phyloP scores from a whole-genome alignment of 2,329 filamentous ascomycete species.

The Fusarium sambucinum region DNA sequence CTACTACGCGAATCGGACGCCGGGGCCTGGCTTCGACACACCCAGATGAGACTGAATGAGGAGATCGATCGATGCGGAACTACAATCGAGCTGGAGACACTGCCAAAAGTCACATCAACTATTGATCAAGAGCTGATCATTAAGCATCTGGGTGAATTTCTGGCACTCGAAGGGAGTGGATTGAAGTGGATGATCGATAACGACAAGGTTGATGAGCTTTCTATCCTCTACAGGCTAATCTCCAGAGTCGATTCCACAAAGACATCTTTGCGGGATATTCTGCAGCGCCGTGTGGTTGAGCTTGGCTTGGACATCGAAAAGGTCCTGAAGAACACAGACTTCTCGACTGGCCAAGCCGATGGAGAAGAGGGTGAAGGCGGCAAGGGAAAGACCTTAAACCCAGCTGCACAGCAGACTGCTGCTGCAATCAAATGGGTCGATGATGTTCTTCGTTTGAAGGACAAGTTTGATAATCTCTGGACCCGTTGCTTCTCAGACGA shows the following conservation, averaged over 20 bases:
- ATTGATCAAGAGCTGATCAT: slow-evolving; percentile 85
- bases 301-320: slow-evolving; percentile 88
- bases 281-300: slow-evolving; percentile 81
- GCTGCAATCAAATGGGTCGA: slow-evolving; percentile 96
- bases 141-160: slow-evolving; percentile 81
- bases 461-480: slow-evolving; percentile 89
- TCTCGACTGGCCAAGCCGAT: slow-evolving; percentile 58
- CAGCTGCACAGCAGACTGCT: slow-evolving; percentile 81
- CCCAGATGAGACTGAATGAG: slow-evolving; percentile 79
- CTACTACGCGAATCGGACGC: slow-evolving; percentile 84
- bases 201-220: slow-evolving; percentile 81
- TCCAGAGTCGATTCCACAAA: slow-evolving; percentile 82
- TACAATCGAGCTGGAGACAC: slow-evolving; percentile 79
- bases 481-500: slow-evolving; percentile 78
- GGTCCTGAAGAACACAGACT: slow-evolving; percentile 66
- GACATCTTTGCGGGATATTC: slow-evolving; percentile 72
- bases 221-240: slow-evolving; percentile 84
- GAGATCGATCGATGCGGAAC: slow-evolving; percentile 86
- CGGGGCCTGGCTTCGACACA: slow-evolving; percentile 82
- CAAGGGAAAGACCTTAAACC: slow-evolving; percentile 53
- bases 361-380: slow-evolving; percentile 62
- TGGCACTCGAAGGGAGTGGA: slow-evolving; percentile 86
- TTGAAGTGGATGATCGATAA: slow-evolving; percentile 93
- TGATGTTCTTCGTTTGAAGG: slow-evolving; percentile 86
- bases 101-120: slow-evolving; percentile 78